Percentiles rank a stretch among this genome's conserved stretches.
Evolutionary conservation across 2,329 filamentous ascomycete genomes (phyloP).

Genomic region (Colletotrichum eremochloae): DNA sequence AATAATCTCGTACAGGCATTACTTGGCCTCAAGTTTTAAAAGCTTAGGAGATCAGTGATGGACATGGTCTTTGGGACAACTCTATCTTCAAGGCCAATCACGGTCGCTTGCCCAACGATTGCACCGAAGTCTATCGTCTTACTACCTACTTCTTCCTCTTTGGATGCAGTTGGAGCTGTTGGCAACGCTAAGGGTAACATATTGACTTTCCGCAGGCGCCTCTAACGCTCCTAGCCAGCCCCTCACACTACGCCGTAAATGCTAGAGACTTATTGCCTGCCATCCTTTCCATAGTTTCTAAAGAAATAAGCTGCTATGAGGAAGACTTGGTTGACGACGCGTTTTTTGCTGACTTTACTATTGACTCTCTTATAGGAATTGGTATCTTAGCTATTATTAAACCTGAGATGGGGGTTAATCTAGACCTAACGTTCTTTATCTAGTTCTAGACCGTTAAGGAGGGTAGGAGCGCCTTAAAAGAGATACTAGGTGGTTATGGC

Average conservation of each 20-base stretch:
- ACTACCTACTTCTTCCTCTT: too few species aligned
- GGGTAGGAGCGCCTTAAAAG: not conserved
- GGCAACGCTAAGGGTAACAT: too few species aligned
- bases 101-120: too few species aligned
- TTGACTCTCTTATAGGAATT: not conserved
- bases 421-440: not conserved
- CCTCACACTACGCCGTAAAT: not conserved
- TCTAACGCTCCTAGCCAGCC: too few species aligned
- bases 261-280: not conserved
- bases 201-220: too few species aligned
- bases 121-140: too few species aligned
- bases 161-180: too few species aligned
- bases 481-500: not conserved
- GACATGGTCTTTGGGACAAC: not conserved
- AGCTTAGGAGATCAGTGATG: not conserved
- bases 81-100: not conserved
- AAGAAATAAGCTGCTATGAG: not conserved
- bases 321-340: not conserved
- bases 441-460: not conserved
- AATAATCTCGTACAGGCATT: not conserved
- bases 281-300: not conserved
- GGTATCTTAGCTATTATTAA: not conserved
- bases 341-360: not conserved
- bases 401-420: not conserved
- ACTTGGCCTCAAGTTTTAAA: not conserved